phyloP scores from a whole-genome alignment of 352 stramenopile species.

The Globisporangium middletonii region DNA sequence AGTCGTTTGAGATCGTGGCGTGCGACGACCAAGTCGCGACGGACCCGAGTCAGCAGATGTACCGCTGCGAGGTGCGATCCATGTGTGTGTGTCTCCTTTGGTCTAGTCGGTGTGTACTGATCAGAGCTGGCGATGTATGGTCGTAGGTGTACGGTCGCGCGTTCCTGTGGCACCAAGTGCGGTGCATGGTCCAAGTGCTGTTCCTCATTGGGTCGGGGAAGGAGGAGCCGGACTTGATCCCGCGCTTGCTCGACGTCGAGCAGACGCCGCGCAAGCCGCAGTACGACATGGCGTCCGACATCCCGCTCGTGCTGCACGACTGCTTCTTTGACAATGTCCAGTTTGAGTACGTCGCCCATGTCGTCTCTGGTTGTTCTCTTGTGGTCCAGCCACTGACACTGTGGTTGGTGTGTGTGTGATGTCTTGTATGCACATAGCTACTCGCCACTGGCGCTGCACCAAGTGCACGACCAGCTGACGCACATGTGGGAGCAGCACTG shows the following conservation, averaged over 20 bases:
- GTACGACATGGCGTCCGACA: slow-evolving; percentile 95
- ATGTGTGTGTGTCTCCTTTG: background rate
- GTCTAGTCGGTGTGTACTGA: background rate
- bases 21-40: slow-evolving; percentile 35
- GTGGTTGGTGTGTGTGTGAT: slow-evolving; percentile 36
- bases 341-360: slow-evolving; percentile 45
- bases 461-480: slow-evolving; percentile 76
- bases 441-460: slow-evolving; percentile 67
- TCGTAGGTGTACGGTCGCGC: slow-evolving; percentile 83
- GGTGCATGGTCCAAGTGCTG: slow-evolving; percentile 96
- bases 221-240: slow-evolving; percentile 89
- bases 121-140: background rate
- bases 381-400: background rate
- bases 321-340: slow-evolving; percentile 90
- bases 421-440: slow-evolving; percentile 16
- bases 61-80: slow-evolving; percentile 45
- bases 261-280: slow-evolving; percentile 78
- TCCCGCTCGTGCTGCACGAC: slow-evolving; percentile 96
- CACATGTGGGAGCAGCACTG: slow-evolving; percentile 79
- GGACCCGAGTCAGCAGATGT: slow-evolving; percentile 58
- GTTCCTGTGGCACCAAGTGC: slow-evolving; percentile 99
- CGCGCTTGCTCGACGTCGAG: slow-evolving; percentile 91
- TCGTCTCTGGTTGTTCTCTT: slow-evolving; percentile 6
- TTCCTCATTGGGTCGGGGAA: slow-evolving; percentile 93
- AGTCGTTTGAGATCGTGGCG: slow-evolving; percentile 76